phyloP scores from a whole-genome alignment of 2,329 filamentous ascomycete species.

The Colletotrichum brevisporum region DNA sequence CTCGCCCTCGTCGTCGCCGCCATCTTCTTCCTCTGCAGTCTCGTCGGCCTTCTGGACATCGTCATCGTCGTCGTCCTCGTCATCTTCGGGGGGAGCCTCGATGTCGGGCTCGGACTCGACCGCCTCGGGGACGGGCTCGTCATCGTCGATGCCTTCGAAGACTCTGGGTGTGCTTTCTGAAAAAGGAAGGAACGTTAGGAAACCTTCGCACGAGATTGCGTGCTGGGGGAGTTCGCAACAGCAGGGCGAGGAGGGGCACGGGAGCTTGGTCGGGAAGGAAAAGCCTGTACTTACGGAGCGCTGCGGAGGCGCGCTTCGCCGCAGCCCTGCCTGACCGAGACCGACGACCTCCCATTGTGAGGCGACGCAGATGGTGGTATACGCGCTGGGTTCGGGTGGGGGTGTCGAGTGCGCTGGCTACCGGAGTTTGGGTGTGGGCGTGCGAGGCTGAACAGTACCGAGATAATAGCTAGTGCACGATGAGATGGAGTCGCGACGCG shows the following conservation, averaged over 20 bases:
- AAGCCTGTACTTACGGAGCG: constrained; percentile 59
- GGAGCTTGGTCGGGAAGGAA: neutral
- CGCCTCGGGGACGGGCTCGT: constrained; percentile 55
- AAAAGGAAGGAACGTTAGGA: neutral
- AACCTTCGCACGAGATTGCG: neutral
- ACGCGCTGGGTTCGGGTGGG: constrained; percentile 1
- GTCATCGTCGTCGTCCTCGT: constrained; percentile 62
- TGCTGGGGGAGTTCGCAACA: neutral
- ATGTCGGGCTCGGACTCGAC: constrained; percentile 45
- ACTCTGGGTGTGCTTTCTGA: constrained; percentile 59
- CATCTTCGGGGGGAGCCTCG: constrained; percentile 42
- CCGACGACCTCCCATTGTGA: constrained; percentile 35
- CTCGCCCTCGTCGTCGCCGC: constrained; percentile 64
- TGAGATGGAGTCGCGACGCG: constrained; percentile 40
- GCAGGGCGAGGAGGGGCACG: constrained; percentile 19
- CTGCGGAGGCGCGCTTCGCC: constrained; percentile 67
- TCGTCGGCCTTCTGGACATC: constrained; percentile 58
- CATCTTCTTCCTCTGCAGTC: constrained; percentile 63
- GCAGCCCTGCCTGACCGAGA: constrained; percentile 66
- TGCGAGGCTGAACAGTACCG: constrained; percentile 32
- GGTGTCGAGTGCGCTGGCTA: constrained; percentile 1
- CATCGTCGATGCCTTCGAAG: constrained; percentile 56
- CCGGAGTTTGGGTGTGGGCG: constrained; percentile 1
- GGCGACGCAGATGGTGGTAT: neutral
- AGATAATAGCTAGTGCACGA: constrained; percentile 25